Conservation (phyloP, 371 early-diverging fungal genomes). For the Amoeboaphelidium protococcarum region DNA sequence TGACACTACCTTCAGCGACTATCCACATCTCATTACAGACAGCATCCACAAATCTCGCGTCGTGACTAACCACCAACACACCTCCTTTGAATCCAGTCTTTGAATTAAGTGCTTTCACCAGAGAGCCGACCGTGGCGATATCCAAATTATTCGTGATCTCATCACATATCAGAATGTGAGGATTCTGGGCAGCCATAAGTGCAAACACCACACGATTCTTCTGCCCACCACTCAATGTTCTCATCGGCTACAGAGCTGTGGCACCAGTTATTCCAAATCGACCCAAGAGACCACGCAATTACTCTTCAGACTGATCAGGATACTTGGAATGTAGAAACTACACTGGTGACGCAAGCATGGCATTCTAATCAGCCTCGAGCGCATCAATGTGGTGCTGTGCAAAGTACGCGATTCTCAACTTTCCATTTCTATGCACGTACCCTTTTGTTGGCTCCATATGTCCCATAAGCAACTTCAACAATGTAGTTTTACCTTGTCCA, state of each 20-base stretch:
- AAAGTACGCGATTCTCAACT: slow-evolving; percentile 79
- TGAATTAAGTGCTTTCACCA: slow-evolving; percentile 46
- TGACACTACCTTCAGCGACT: slow-evolving; percentile 31
- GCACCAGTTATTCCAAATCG: slow-evolving; percentile 87
- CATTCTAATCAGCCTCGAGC: slow-evolving; percentile 19
- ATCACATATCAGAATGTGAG: slow-evolving; percentile 64
- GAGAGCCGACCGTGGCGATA: slow-evolving; percentile 70
- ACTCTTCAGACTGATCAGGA: slow-evolving; percentile 79
- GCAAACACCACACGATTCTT: slow-evolving; percentile 93
- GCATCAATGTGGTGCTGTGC: slow-evolving; percentile 96
- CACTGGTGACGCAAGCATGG: slow-evolving; percentile 34
- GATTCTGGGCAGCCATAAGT: slow-evolving; percentile 61
- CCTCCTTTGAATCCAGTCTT: slow-evolving; percentile 65
- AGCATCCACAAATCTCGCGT: slow-evolving; percentile 59
- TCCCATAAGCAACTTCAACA: slow-evolving; percentile 59
- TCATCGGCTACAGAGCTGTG: slow-evolving; percentile 72
- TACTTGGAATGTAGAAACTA: slow-evolving; percentile 56
- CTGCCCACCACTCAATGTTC: slow-evolving; percentile 93
- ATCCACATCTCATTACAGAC: slow-evolving; percentile 78
- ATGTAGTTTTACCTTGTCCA: slow-evolving; percentile 59
- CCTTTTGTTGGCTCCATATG: slow-evolving; percentile 31
- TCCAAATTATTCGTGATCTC: slow-evolving; percentile 62
- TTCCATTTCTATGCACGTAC: slow-evolving; percentile 58
- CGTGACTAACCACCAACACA: slow-evolving; percentile 78
- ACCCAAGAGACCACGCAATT: slow-evolving; percentile 72